Evolutionary conservation across 352 stramenopile genomes (phyloP).

Genomic region (Globisporangium viniferum): DNA sequence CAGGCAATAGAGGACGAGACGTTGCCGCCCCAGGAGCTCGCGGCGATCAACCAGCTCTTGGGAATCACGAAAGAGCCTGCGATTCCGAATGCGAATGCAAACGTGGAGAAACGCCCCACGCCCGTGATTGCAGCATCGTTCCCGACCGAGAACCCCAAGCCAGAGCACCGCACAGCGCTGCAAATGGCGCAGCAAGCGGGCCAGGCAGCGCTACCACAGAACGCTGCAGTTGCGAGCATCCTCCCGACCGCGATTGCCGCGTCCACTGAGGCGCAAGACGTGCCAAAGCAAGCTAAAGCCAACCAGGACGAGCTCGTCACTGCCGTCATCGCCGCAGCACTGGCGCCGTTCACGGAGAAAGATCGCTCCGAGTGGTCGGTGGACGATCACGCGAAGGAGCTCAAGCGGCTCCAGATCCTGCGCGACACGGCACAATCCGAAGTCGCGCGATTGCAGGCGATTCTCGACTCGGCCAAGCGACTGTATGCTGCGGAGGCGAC

Average conservation of each 20-base stretch:
- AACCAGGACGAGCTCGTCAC: conserved; percentile 13
- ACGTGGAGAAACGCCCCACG: neutral
- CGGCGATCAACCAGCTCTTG: conserved; percentile 15
- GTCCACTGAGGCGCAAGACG: neutral
- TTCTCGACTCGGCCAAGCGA: conserved; percentile 29
- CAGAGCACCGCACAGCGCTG: neutral
- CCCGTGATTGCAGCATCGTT: neutral
- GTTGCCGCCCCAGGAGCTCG: conserved; percentile 8
- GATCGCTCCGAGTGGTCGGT: conserved; percentile 16
- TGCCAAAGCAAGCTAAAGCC: neutral
- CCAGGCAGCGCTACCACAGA: neutral
- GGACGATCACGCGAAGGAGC: conserved; percentile 24
- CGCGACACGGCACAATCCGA: conserved; percentile 38
- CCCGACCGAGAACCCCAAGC: neutral
- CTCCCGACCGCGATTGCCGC: neutral
- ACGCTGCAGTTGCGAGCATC: neutral
- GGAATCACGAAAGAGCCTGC: conserved; percentile 3
- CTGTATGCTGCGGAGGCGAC: conserved; percentile 31
- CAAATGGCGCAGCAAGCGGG: conserved; percentile 8
- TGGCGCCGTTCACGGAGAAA: conserved; percentile 15
- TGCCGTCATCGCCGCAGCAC: conserved; percentile 13
- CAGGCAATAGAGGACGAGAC: neutral
- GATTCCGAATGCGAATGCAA: neutral
- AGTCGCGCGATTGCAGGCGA: conserved; percentile 28
- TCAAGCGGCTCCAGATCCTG: conserved; percentile 34